phyloP scores from a whole-genome alignment of 169 alveolate species.

The Hammondia hammondi region DNA sequence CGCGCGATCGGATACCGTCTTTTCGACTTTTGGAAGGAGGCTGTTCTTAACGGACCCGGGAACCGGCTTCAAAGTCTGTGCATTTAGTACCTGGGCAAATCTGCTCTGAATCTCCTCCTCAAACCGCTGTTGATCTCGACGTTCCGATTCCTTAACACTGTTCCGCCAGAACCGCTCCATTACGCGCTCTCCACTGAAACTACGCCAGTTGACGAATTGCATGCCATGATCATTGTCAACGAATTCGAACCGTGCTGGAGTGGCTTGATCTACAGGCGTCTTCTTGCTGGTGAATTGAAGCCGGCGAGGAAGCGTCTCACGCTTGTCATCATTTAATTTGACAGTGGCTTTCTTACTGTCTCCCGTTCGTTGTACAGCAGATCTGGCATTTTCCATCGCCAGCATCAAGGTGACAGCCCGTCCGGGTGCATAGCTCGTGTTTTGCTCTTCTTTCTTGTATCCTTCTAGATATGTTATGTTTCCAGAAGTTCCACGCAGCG shows the following conservation, averaged over 20 bases:
- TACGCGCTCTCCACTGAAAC: conserved; percentile 8
- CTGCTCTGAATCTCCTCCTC: conserved; percentile 7
- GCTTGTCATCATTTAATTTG: neutral
- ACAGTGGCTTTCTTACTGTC: neutral
- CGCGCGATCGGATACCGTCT: no score
- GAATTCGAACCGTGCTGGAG: conserved; percentile 38
- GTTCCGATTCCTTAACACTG: conserved; percentile 3
- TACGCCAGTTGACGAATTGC: conserved; percentile 46
- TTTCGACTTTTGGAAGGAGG: no score
- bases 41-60: no score
- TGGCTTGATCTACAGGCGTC: neutral
- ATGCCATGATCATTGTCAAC: conserved; percentile 43
- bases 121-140: neutral
- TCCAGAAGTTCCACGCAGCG: no score
- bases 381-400: neutral
- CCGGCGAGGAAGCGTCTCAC: neutral
- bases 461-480: neutral
- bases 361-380: neutral
- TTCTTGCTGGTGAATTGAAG: conserved; percentile 10
- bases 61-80: no score
- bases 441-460: neutral
- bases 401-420: neutral
- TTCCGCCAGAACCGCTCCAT: conserved; percentile 32
- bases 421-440: neutral
- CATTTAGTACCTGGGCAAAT: neutral